Evolutionary conservation across 495 filamentous ascomycete genomes (phyloP).

Genomic region (Lichenothelia convexa): DNA sequence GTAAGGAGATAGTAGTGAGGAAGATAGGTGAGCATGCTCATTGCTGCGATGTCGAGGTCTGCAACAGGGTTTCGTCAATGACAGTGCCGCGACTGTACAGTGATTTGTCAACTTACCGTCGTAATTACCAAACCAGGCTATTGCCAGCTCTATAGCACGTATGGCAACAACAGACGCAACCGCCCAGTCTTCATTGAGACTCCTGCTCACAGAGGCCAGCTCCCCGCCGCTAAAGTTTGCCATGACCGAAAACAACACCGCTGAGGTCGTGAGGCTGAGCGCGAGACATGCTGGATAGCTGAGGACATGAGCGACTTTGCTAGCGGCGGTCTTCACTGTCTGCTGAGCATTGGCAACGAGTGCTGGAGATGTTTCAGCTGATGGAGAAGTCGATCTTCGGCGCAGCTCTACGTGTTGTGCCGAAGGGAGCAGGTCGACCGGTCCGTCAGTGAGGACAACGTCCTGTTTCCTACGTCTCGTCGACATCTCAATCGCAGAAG

Average conservation of each 20-base stretch:
- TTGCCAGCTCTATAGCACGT: conserved; percentile 47
- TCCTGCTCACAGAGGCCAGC: conserved; percentile 41
- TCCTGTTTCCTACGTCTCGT: no score
- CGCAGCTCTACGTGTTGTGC: no score
- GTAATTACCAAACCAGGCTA: conserved; percentile 52
- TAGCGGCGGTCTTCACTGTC: no score
- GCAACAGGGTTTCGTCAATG: no score
- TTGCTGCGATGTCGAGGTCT: conserved; percentile 51
- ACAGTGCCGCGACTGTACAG: neutral
- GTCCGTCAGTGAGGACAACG: no score
- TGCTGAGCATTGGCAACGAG: no score
- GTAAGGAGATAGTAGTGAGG: conserved; percentile 52
- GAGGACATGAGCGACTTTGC: conserved; percentile 31
- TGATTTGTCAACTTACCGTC: conserved; percentile 33
- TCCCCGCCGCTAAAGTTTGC: conserved; percentile 34
- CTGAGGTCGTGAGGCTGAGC: conserved; percentile 41
- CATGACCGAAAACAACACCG: conserved; percentile 35
- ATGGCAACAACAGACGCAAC: conserved; percentile 42
- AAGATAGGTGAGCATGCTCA: conserved; percentile 50
- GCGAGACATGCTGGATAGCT: conserved; percentile 46
- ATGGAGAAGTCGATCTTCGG: no score
- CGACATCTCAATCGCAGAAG: no score
- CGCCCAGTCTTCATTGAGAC: conserved; percentile 39
- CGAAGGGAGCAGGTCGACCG: no score
- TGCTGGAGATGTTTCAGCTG: no score